Percentiles rank a stretch among this genome's conserved stretches.
phyloP scores from a whole-genome alignment of 2,329 filamentous ascomycete species.

The Talaromyces islandicus region DNA sequence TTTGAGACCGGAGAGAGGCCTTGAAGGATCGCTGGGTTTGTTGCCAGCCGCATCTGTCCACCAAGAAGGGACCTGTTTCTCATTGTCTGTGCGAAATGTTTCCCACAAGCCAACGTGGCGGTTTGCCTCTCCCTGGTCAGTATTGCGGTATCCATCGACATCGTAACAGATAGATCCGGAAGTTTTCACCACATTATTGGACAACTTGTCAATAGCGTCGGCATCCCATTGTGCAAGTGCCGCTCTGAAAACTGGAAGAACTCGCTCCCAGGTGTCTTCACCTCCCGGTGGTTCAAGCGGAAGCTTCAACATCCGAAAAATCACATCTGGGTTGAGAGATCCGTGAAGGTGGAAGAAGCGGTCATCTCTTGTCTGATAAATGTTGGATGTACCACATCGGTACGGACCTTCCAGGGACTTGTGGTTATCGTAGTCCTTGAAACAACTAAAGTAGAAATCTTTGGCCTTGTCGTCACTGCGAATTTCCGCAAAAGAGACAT shows the following conservation, averaged over 20 bases:
- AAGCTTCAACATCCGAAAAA: neutral
- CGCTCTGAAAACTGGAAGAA: neutral
- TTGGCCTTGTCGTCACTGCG: neutral
- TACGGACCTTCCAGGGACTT: conserved; percentile 1
- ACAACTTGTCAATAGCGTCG: neutral
- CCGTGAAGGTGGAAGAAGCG: conserved; percentile 2
- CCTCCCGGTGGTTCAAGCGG: neutral
- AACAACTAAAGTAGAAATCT: neutral
- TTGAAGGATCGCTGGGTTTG: conserved; percentile 16
- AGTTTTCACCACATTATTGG: neutral
- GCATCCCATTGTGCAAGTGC: neutral
- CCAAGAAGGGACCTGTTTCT: conserved; percentile 24
- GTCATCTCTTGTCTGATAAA: conserved; percentile 1
- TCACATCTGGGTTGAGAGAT: conserved; percentile 2
- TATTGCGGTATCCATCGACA: neutral
- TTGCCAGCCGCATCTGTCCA: conserved; percentile 33
- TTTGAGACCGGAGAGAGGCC: conserved; percentile 44
- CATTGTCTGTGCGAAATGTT: conserved; percentile 1
- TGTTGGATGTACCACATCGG: conserved; percentile 2
- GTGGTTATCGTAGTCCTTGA: conserved; percentile 2
- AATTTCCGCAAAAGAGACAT: conserved; percentile 3
- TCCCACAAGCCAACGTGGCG: conserved; percentile 2
- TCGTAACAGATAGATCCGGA: neutral
- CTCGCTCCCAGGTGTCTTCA: conserved; percentile 1
- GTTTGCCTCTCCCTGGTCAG: conserved; percentile 5